These are phyloP conservation scores for Trifolium fragiferum DNA, from an alignment of 306 rosid species.

Conservation along the genomic window DNA sequence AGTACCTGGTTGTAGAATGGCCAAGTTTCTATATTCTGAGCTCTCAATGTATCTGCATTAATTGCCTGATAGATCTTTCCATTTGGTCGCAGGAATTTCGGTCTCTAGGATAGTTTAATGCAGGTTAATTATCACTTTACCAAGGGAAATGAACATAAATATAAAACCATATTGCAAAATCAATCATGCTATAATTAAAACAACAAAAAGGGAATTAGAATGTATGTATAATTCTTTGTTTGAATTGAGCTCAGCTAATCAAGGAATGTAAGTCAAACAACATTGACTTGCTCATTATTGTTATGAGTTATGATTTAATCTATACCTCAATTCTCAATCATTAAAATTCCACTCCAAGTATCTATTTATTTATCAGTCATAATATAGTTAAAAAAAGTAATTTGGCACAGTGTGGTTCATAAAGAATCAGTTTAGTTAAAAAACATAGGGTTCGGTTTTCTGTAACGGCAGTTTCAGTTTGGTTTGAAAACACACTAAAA, in stretches of 20 bases:
- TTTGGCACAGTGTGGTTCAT: too few species aligned
- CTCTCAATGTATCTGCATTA: conserved; percentile 76
- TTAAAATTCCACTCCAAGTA: background rate
- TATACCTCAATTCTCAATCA: background rate
- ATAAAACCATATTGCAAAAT: conserved; percentile 1
- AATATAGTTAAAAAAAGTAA: too few species aligned
- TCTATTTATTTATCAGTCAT: too few species aligned
- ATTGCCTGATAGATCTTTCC: conserved; percentile 84
- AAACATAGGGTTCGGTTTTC: too few species aligned
- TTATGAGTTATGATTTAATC: background rate
- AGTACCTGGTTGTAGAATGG: conserved; percentile 89
- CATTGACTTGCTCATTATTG: background rate
- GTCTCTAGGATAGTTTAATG: conserved; percentile 56
- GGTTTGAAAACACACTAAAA: too few species aligned
- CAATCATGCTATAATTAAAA: background rate
- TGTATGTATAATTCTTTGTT: background rate
- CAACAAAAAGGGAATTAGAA: background rate
- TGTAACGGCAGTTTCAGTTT: too few species aligned
- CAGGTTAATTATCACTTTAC: conserved; percentile 23
- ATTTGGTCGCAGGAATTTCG: conserved; percentile 70
- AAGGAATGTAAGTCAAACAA: background rate
- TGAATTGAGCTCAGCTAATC: background rate
- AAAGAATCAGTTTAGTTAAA: too few species aligned
- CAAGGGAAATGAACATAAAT: conserved; percentile 25
- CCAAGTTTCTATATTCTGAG: conserved; percentile 90